A percentile compares a stretch with the other conserved stretches of the same genome.
Evolutionary conservation across 2,329 filamentous ascomycete species (phyloP).

Genomic region (Albifimbria verrucaria): DNA sequence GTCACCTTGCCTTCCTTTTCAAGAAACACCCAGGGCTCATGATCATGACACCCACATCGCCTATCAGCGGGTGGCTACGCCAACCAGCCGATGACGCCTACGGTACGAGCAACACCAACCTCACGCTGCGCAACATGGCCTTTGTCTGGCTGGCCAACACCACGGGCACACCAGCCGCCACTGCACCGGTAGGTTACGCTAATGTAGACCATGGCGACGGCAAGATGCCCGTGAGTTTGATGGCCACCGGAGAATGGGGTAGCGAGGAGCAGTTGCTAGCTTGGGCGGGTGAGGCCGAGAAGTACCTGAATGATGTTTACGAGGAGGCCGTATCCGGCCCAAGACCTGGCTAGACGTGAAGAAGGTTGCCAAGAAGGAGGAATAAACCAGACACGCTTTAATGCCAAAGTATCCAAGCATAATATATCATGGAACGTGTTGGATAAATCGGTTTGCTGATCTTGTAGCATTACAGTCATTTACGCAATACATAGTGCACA

Average conservation of each 20-base stretch:
- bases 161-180: conserved; percentile 72
- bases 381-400: neutral
- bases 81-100: conserved; percentile 57
- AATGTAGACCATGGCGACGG: conserved; percentile 55
- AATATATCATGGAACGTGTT: neutral
- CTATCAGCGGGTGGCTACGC: conserved; percentile 72
- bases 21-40: conserved; percentile 69
- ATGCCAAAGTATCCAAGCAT: neutral
- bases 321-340: conserved; percentile 49
- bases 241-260: conserved; percentile 67
- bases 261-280: conserved; percentile 58
- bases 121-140: conserved; percentile 73
- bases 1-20: conserved; percentile 71
- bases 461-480: neutral
- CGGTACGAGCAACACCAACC: conserved; percentile 72
- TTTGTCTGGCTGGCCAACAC: conserved; percentile 86
- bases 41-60: conserved; percentile 74
- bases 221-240: conserved; percentile 56
- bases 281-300: conserved; percentile 58
- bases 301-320: conserved; percentile 47
- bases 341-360: conserved; percentile 59
- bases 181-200: conserved; percentile 71
- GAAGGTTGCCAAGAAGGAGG: conserved; percentile 1
- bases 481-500: too few species aligned
- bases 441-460: neutral